Evolutionary conservation across 768 basidiomycete species (phyloP).

Genomic region (Mycena vulgaris): DNA sequence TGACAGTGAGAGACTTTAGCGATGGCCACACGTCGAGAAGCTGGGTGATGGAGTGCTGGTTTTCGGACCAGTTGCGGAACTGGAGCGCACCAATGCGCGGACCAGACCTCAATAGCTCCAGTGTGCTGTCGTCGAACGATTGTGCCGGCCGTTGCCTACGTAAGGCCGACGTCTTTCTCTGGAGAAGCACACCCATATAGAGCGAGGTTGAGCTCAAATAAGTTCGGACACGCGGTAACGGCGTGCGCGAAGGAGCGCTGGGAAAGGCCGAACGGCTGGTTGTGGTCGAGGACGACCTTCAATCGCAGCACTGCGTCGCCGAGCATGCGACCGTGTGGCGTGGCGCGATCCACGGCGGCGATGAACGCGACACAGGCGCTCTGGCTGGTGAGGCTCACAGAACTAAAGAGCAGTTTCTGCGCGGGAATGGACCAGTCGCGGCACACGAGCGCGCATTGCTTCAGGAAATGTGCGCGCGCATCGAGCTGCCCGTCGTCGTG

Average conservation of each 20-base stretch:
- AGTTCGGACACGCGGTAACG: conserved; percentile 71
- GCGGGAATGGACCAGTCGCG: conserved; percentile 74
- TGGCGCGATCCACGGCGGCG: conserved; percentile 63
- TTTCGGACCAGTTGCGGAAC: conserved; percentile 83
- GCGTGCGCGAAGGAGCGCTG: conserved; percentile 72
- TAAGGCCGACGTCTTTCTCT: conserved; percentile 61
- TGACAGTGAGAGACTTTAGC: conserved; percentile 68
- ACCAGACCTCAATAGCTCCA: conserved; percentile 68
- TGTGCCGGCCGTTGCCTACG: conserved; percentile 68
- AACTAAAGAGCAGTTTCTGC: conserved; percentile 76
- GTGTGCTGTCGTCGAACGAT: conserved; percentile 66
- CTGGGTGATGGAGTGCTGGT: conserved; percentile 68
- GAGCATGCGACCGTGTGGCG: conserved; percentile 64
- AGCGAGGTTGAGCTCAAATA: conserved; percentile 69
- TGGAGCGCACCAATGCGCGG: conserved; percentile 68
- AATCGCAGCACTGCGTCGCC: conserved; percentile 69
- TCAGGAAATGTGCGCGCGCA: conserved; percentile 60
- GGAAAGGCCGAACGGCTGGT: conserved; percentile 72
- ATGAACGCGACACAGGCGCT: conserved; percentile 69
- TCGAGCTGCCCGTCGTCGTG: conserved; percentile 44
- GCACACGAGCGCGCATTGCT: conserved; percentile 74
- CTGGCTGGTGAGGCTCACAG: conserved; percentile 69
- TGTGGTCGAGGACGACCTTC: conserved; percentile 74
- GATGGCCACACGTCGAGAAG: conserved; percentile 77
- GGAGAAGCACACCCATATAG: conserved; percentile 72